A percentile compares a stretch with the other conserved stretches of the same genome.
These are phyloP conservation scores for Ceratocystis diversiconidia DNA, from an alignment of 2,329 filamentous ascomycete species.

Conservation along the genomic window DNA sequence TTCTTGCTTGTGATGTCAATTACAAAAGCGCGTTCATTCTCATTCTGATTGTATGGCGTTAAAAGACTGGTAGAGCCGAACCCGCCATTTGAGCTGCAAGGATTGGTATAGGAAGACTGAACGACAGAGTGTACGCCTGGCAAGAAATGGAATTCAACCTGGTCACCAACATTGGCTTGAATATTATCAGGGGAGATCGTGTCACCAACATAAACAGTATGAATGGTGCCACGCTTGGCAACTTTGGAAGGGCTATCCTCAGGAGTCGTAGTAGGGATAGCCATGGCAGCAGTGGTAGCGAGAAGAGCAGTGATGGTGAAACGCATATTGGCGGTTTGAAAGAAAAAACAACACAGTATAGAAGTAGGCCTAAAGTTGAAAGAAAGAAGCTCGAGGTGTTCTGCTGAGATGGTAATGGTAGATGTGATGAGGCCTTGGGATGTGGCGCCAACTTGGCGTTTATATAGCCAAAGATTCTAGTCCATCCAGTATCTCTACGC, in stretches of 20 bases:
- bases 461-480: no score
- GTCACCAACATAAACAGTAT: neutral
- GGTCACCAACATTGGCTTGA: neutral
- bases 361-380: no score
- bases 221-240: neutral
- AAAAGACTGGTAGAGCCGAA: neutral
- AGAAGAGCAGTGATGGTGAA: neutral
- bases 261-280: neutral
- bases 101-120: slow-evolving; percentile 26
- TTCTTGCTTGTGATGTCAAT: no score
- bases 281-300: neutral
- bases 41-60: no score
- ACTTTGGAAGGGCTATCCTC: neutral
- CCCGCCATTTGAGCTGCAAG: slow-evolving; percentile 27
- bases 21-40: no score
- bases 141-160: neutral
- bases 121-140: neutral
- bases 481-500: no score
- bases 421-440: no score
- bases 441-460: no score
- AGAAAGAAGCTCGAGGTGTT: no score
- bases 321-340: neutral
- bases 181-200: neutral
- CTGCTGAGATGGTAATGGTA: no score
- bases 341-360: no score